A percentile compares a stretch with the other conserved stretches of the same genome.
These are phyloP conservation scores for Mycena belliarum DNA, from an alignment of 768 basidiomycete species.

Conservation along the genomic window DNA sequence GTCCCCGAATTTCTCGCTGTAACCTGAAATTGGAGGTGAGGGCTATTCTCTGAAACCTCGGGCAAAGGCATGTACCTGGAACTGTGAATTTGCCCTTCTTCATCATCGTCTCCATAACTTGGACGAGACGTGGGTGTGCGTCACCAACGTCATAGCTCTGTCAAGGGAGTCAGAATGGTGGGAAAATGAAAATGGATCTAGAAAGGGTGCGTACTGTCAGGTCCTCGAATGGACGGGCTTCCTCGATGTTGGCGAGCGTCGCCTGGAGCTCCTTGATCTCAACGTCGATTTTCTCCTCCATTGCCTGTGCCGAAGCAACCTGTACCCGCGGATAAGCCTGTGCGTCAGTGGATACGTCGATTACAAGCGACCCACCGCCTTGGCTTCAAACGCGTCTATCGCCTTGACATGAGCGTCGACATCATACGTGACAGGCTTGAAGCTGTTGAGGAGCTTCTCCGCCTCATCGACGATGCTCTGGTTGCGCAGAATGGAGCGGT, in stretches of 20 bases:
- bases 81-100: constrained; percentile 99
- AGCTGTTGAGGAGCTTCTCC: constrained; percentile 83
- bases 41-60: neutral
- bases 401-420: constrained; percentile 87
- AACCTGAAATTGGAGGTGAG: constrained; percentile 45
- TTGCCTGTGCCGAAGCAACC: constrained; percentile 89
- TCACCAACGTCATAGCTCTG: constrained; percentile 88
- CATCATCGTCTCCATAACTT: constrained; percentile 92
- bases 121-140: constrained; percentile 89
- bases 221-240: constrained; percentile 96
- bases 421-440: constrained; percentile 96
- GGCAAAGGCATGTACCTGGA: constrained; percentile 59
- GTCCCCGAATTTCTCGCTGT: constrained; percentile 97
- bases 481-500: constrained; percentile 91
- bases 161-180: neutral
- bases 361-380: constrained; percentile 69
- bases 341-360: neutral
- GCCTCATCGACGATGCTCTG: constrained; percentile 88
- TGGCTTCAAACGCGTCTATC: constrained; percentile 94
- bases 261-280: constrained; percentile 90
- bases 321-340: constrained; percentile 31
- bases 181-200: neutral
- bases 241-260: constrained; percentile 95
- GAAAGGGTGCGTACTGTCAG: constrained; percentile 69
- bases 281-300: constrained; percentile 83